Base-by-base conservation (phyloP, 164 flowering plant species). In the Kingdonia uniflora region DNA sequence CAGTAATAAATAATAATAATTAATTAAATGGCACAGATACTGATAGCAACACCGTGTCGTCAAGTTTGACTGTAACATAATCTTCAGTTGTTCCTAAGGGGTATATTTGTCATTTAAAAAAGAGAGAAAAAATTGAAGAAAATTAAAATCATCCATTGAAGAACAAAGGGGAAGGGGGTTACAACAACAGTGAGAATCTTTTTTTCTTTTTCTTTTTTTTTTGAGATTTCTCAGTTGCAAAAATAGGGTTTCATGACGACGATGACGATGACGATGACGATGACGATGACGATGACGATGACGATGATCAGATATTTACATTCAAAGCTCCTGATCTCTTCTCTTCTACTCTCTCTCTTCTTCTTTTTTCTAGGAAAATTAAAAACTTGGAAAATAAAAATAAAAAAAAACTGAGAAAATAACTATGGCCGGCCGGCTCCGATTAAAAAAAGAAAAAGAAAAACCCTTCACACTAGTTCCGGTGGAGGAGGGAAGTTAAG, bases 401-500 rank as follows among this genome's bases (percentile, higher is more conserved):
- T 16, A 20, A 49, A 50, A 38, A 26, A n/a, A n/a, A n/a, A 26
- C 10, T 21, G 0, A 13, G 51, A 57, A 24, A 15, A 26, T 19
- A 38, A 35, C n/a, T n/a, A n/a, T 11, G 22, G 11, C 56, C 13
- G 19, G 44, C 35, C 25, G 24, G 15, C 21, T 42, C 39, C 20
- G 20, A 20, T 47, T 11, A 3, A 14, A 49, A 25, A 26, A 1
- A 3, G 35, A 25, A 14, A 26, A 7, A 24, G 19, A 49, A 14
- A 15, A 25, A n/a, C n/a, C n/a, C 39, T 16, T 47, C 42, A 50
- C 14, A 60, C 60, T n/a, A 35, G n/a, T n/a, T n/a, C 59, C 40
- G 61, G 66, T 38, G 61, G 38, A 6, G 79, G 75, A 51, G 79
- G 78, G 0, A 67, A 60, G 71, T 82, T 82, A 37, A 77, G 85